Base-by-base conservation (phyloP, 148 eudicot genomes). In the Amaranthus cruentus region DNA sequence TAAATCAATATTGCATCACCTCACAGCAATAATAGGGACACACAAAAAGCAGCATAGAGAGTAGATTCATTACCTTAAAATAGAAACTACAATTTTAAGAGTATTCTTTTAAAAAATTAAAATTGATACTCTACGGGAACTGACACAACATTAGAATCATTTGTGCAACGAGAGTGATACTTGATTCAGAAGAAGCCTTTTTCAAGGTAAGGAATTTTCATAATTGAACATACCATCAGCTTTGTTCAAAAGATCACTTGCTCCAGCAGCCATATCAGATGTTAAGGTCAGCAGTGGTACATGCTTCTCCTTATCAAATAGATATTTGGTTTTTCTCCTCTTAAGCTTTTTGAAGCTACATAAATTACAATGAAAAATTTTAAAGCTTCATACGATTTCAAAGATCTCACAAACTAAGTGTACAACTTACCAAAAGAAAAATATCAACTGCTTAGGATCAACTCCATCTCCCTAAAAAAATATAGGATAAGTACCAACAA, bases 401-500 rank as follows among this genome's bases (percentile, higher is more conserved):
- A 9, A 55, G 48, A 63, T 15, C 52, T 61, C 38, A 47, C 7
- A 44, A 7, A 6, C 38, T 46, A 64, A 9, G 28, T 65, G 42
- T 51, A 54, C 56, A 47, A 63, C 88, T 77, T 80, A 90, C 99
- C 97, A 86, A 70, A 79, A 79, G 76, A 76, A 82, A 82, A 95
- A 90, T 9, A 90, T 87, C 70, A 87, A 88, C 76, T 82, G 85
- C 83, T 85, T 86, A 69, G 88, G 92, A 82, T 92, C 90, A 80
- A 88, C 81, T 70, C 90, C 97, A 75, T 83, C 88, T 53, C 85
- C 88, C 99, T 95, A 82, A 71, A 56, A 15, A 59, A 64, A 54
- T 9, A 75, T 14, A 74, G 75, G 46, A 75, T 55, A 63, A 54
- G 58, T 3, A 48, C 52, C 47, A 55, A 68, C 11, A 60, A 73